phyloP scores from a whole-genome alignment of 2,329 filamentous ascomycete genomes.

The Grosmannia serpens region DNA sequence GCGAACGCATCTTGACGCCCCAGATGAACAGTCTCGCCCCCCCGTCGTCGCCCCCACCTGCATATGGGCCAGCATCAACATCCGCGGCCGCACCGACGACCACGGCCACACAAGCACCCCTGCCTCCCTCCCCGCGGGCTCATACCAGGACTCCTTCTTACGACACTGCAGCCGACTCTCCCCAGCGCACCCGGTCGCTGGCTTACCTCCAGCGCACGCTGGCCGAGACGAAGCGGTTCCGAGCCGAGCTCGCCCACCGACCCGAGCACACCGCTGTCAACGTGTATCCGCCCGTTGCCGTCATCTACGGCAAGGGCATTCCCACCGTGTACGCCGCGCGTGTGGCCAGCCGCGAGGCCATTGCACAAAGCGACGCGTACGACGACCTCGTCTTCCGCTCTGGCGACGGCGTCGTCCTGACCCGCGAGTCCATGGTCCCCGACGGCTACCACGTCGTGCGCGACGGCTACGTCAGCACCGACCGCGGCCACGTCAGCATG shows the following conservation, averaged over 20 bases:
- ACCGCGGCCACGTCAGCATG: constrained; percentile 78
- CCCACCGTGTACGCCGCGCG: constrained; percentile 77
- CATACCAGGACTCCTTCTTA: neutral
- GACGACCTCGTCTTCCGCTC: constrained; percentile 78
- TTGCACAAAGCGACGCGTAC: constrained; percentile 66
- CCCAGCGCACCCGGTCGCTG: constrained; percentile 37
- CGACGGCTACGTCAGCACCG: constrained; percentile 65
- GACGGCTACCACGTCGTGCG: constrained; percentile 63
- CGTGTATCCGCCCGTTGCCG: constrained; percentile 65
- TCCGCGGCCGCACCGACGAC: too few relatives aligned
- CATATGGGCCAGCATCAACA: too few relatives aligned
- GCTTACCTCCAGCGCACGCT: constrained; percentile 68
- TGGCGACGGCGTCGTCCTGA: constrained; percentile 82
- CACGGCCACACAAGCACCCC: constrained; percentile 2
- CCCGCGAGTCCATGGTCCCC: constrained; percentile 75
- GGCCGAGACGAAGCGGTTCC: constrained; percentile 60
- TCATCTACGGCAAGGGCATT: constrained; percentile 78
- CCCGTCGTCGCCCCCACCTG: constrained; percentile 10
- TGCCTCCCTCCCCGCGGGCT: neutral
- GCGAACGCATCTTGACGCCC: neutral
- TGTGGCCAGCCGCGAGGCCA: constrained; percentile 61
- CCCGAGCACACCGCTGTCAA: constrained; percentile 52
- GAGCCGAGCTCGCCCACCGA: constrained; percentile 56
- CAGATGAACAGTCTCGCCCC: constrained; percentile 1
- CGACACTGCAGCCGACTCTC: constrained; percentile 12